phyloP scores from a whole-genome alignment of 148 eudicot species.

The Rhododendron henanense region DNA sequence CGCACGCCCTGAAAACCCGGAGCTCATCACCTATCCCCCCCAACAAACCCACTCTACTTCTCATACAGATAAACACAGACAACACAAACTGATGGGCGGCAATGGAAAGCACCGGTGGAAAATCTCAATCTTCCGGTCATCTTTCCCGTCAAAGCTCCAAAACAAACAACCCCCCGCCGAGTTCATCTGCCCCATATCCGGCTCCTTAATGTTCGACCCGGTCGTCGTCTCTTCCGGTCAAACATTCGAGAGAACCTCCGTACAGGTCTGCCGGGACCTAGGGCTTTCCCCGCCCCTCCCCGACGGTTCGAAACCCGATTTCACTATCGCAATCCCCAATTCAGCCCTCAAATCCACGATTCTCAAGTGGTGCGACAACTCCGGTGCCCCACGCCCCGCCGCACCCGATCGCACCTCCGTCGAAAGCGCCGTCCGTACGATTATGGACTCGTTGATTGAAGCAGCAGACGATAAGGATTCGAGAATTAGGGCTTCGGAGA shows the following conservation, averaged over 20 bases:
- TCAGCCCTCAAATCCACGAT: slow-evolving; percentile 63
- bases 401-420: slow-evolving; percentile 33
- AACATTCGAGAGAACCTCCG: slow-evolving; percentile 66
- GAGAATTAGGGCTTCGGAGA: slow-evolving; percentile 44
- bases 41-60: too few relatives aligned
- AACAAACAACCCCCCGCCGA: slow-evolving; percentile 48
- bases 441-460: slow-evolving; percentile 4
- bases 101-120: slow-evolving; percentile 35
- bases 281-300: slow-evolving; percentile 39
- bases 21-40: too few relatives aligned
- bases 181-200: slow-evolving; percentile 66
- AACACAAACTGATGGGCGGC: slow-evolving; percentile 19
- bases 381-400: slow-evolving; percentile 28
- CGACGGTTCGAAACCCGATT: slow-evolving; percentile 53
- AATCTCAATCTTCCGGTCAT: slow-evolving; percentile 23
- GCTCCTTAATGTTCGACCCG: slow-evolving; percentile 60
- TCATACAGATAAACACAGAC: background rate
- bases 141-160: background rate
- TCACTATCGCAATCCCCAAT: slow-evolving; percentile 50
- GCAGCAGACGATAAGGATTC: background rate
- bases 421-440: slow-evolving; percentile 23
- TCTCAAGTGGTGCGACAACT: slow-evolving; percentile 50
- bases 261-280: slow-evolving; percentile 44
- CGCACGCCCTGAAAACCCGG: too few relatives aligned
- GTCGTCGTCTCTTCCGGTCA: slow-evolving; percentile 73